Base-by-base conservation (phyloP, 1,284 basidiomycete genomes). In the Cystobasidiaceae sp. region DNA sequence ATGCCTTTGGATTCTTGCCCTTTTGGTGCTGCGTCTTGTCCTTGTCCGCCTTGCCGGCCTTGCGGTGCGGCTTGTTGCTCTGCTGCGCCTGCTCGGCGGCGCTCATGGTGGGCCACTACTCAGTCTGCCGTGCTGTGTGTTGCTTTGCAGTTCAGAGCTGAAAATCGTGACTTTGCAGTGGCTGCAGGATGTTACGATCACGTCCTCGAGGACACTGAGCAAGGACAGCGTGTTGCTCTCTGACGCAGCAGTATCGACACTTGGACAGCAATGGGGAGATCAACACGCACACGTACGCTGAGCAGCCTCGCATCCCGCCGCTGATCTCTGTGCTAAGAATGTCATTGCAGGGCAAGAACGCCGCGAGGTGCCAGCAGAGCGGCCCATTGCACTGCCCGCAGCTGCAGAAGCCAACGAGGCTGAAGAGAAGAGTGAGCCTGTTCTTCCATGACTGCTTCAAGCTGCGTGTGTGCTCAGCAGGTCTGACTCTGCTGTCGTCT, bases 1-100 rank as follows among this genome's bases (percentile, higher is more conserved):
- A 99, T 2, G 96, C 83, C 80, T 82, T 63, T 17, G 93, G 91
- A 75, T 97, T 97, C 79, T 86, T 90, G 3, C 86, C 87, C 51
- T 76, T 75, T 63, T 71, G 71, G 67, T 79, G 84, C 77, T 72
- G 74, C 71, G 87, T 84, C 72, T 89, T 87, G 25, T 84, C 85
- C 72, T 86, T 84, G 3, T 75, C 80, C 58, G 79, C 81, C 67
- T 82, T 70, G 50, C 43, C 82, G 77, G 89, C 90, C 77, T 51
- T 51, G 28, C 69, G 45, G 60, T 71, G 69, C 49, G 69, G 69
- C 57, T 67, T 67, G 62, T 71, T 71, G 19, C 43, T 59, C 57
- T 71, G 69, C 46, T 67, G 56, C 46, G 68, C 67, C 27, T 50
- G 41, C 61, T 54, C 51, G 15, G 51, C 44, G n/a, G 60, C 21